phyloP scores from a whole-genome alignment of 2,329 filamentous ascomycete species.

The Cytospora piceicola region DNA sequence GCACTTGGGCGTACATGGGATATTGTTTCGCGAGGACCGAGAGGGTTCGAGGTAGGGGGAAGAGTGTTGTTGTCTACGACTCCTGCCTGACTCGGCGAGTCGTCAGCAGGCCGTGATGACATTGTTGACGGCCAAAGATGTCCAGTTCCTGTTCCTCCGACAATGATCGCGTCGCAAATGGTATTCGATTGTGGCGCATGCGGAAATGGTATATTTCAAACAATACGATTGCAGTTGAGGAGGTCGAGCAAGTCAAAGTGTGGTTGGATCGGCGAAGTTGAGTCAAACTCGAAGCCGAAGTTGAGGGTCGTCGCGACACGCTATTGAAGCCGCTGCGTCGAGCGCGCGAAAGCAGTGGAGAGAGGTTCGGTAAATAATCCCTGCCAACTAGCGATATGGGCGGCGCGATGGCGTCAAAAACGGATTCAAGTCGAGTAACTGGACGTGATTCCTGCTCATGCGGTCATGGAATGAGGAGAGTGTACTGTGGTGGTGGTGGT shows the following conservation, averaged over 20 bases:
- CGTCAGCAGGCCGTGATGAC: slow-evolving; percentile 29
- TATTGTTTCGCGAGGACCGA: slow-evolving; percentile 4
- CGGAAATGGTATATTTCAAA: slow-evolving; percentile 3
- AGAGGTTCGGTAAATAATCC: slow-evolving; percentile 12
- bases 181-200: slow-evolving; percentile 9
- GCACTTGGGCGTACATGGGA: neutral
- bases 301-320: slow-evolving; percentile 25
- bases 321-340: neutral
- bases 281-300: slow-evolving; percentile 3
- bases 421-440: neutral
- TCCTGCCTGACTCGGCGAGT: slow-evolving; percentile 26
- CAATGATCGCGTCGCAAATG: slow-evolving; percentile 17
- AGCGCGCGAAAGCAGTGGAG: slow-evolving; percentile 17
- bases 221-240: neutral
- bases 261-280: neutral
- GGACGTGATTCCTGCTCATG: neutral
- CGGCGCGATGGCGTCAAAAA: neutral
- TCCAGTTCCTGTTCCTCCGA: slow-evolving; percentile 10
- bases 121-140: slow-evolving; percentile 20
- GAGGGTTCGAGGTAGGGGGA: slow-evolving; percentile 7
- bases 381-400: slow-evolving; percentile 8
- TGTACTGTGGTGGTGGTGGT: neutral
- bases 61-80: slow-evolving; percentile 9
- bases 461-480: neutral
- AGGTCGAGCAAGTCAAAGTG: neutral